Evolutionary conservation across 345 rosid genomes (phyloP).

Genomic region (Alliaria petiolata): DNA sequence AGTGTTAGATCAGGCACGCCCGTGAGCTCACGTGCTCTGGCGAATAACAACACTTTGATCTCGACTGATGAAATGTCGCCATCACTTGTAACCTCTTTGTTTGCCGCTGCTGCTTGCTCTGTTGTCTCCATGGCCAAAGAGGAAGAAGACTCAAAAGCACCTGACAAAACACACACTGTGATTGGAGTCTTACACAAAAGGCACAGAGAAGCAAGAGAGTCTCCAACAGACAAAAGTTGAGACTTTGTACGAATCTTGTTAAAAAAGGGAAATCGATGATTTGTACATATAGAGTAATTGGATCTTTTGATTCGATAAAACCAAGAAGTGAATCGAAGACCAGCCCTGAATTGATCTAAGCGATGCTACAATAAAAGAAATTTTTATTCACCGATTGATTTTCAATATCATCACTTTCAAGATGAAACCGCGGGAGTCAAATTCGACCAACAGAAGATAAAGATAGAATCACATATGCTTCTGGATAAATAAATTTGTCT

Average conservation of each 20-base stretch:
- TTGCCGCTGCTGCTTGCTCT: not conserved
- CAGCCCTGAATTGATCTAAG: not conserved
- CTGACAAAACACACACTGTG: no score
- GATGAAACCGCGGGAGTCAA: not conserved
- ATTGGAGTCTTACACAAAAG: no score
- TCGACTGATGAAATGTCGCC: slow-evolving; percentile 33
- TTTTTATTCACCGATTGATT: no score
- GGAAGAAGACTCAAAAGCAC: not conserved
- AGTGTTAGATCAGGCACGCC: slow-evolving; percentile 51
- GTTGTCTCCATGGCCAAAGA: slow-evolving; percentile 7
- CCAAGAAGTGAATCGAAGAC: no score
- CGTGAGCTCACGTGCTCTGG: slow-evolving; percentile 80
- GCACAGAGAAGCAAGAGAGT: no score
- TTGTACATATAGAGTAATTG: not conserved
- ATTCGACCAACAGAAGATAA: not conserved
- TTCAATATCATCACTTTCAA: not conserved
- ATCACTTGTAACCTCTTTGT: slow-evolving; percentile 12
- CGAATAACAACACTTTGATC: slow-evolving; percentile 77
- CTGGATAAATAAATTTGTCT: not conserved
- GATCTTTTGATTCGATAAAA: not conserved
- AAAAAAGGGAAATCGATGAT: not conserved
- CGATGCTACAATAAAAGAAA: no score
- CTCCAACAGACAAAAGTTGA: no score
- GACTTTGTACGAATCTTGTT: no score
- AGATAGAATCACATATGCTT: not conserved